phyloP scores from a whole-genome alignment of 306 rosid genomes.

The Dryas octopetala region DNA sequence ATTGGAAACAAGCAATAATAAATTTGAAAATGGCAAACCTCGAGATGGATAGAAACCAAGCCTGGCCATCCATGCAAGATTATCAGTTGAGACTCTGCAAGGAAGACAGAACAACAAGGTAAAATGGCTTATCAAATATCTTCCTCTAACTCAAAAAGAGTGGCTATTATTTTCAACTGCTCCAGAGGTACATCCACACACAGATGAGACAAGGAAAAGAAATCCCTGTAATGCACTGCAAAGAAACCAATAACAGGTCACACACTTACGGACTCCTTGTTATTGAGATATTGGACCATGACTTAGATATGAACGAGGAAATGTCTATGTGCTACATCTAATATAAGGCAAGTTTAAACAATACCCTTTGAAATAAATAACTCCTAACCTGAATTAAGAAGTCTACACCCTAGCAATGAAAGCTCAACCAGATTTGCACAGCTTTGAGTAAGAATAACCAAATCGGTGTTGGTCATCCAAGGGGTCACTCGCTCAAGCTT shows the following conservation, averaged over 20 bases:
- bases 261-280: not conserved
- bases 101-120: slow-evolving; percentile 7
- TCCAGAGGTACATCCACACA: not conserved
- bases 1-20: slow-evolving; percentile 13
- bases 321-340: not conserved
- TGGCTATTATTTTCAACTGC: not conserved
- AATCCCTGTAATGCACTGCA: not conserved
- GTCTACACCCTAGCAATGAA: slow-evolving; percentile 68
- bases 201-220: not conserved
- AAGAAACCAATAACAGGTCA: slow-evolving; percentile 10
- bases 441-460: slow-evolving; percentile 55
- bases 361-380: slow-evolving; percentile 26
- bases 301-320: not conserved
- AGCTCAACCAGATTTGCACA: slow-evolving; percentile 64
- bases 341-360: slow-evolving; percentile 13
- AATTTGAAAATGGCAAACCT: slow-evolving; percentile 47
- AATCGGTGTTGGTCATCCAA: slow-evolving; percentile 75
- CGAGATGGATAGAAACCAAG: slow-evolving; percentile 70
- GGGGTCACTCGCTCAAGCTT: slow-evolving; percentile 75
- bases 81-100: slow-evolving; percentile 71
- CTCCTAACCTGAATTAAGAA: slow-evolving; percentile 65
- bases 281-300: not conserved
- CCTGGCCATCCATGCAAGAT: slow-evolving; percentile 87
- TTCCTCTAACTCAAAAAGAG: not conserved
- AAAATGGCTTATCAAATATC: slow-evolving; percentile 13